phyloP scores from a whole-genome alignment of 2,329 filamentous ascomycete species.

The Fusarium armeniacum region DNA sequence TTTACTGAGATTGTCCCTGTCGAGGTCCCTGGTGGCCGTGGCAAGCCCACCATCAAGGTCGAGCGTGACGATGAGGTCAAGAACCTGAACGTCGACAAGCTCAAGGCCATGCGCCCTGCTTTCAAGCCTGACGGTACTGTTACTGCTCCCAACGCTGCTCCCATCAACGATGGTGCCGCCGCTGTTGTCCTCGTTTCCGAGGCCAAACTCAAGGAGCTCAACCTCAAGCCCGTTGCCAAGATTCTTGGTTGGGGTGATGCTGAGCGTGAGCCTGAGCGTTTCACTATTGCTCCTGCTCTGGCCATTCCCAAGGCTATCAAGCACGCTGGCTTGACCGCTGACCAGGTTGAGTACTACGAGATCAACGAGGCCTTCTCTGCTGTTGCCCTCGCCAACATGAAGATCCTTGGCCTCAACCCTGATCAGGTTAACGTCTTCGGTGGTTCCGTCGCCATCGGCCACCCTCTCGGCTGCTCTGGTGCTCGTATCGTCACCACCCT shows the following conservation, averaged over 20 bases:
- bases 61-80: constrained; percentile 95
- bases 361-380: constrained; percentile 99
- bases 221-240: constrained; percentile 92
- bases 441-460: constrained; percentile 94
- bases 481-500: constrained; percentile 94
- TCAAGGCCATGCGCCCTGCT: constrained; percentile 85
- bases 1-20: constrained; percentile 94
- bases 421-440: constrained; percentile 96
- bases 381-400: constrained; percentile 95
- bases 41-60: constrained; percentile 86
- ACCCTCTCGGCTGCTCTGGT: constrained; percentile 93
- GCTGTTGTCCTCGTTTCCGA: constrained; percentile 95
- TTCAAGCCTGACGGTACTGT: constrained; percentile 90
- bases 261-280: constrained; percentile 90
- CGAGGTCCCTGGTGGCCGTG: constrained; percentile 87
- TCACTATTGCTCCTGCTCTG: constrained; percentile 92
- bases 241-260: constrained; percentile 98
- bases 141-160: constrained; percentile 95
- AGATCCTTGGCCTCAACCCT: constrained; percentile 82
- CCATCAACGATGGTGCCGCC: constrained; percentile 93
- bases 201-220: constrained; percentile 91
- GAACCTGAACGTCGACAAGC: constrained; percentile 89
- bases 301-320: constrained; percentile 98
- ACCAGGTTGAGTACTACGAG: constrained; percentile 92
- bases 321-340: constrained; percentile 85